Conservation (phyloP, 225 moss, liverwort and hornwort species). For the Physcomitrellopsis africana region DNA sequence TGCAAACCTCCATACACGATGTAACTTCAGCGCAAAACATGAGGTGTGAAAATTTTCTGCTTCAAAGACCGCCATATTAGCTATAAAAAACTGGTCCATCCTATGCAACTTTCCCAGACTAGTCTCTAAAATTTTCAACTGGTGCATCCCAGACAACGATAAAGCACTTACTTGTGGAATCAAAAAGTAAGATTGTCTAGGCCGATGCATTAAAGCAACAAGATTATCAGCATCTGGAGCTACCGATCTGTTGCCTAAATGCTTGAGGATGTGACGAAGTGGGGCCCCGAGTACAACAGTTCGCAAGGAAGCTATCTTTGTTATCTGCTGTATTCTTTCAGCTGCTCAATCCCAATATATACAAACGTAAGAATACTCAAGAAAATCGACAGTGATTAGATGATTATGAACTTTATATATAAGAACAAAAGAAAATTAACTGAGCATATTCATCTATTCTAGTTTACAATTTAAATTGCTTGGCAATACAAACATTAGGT, state of each 20-base stretch:
- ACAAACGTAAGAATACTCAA: neutral
- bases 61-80: neutral
- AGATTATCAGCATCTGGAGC: slow-evolving; percentile 78
- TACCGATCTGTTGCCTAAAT: slow-evolving; percentile 57
- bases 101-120: too few species aligned
- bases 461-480: neutral
- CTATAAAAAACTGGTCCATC: neutral
- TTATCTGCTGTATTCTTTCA: slow-evolving; percentile 47
- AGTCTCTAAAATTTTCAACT: neutral
- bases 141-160: neutral
- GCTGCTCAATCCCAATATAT: slow-evolving; percentile 24
- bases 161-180: slow-evolving; percentile 53
- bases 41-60: neutral
- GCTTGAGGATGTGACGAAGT: slow-evolving; percentile 68
- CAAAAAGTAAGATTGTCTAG: slow-evolving; percentile 77
- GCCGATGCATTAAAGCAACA: slow-evolving; percentile 69
- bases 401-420: neutral
- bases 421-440: neutral
- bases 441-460: neutral
- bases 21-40: slow-evolving; percentile 1
- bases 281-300: slow-evolving; percentile 68
- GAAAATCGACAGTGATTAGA: neutral
- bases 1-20: slow-evolving; percentile 25
- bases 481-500: neutral
- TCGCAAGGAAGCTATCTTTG: slow-evolving; percentile 62